Evolutionary conservation across 441 rosid species (phyloP).

Genomic region (Euphorbia schlechtendalii): DNA sequence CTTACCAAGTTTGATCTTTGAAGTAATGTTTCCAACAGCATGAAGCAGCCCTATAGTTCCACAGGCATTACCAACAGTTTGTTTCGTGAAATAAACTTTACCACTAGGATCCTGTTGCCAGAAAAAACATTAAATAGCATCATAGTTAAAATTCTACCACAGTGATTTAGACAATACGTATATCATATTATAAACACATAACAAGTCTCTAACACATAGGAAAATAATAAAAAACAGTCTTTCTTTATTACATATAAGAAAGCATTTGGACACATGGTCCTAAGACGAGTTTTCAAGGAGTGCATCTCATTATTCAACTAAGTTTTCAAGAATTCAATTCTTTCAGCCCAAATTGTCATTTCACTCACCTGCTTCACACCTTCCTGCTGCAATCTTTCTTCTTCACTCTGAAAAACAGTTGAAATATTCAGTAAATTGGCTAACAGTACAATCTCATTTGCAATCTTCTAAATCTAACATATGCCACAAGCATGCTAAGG

Average conservation of each 20-base stretch:
- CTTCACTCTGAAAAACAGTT: constrained; percentile 49
- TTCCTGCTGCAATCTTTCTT: constrained; percentile 62
- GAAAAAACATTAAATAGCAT: not conserved
- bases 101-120: constrained; percentile 45
- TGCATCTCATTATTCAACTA: not conserved
- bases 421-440: constrained; percentile 17
- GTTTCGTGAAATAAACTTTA: constrained; percentile 80
- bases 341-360: not conserved
- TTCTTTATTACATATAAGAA: too few species aligned
- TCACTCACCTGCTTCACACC: constrained; percentile 40
- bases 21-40: constrained; percentile 78
- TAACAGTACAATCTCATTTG: not conserved
- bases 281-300: too few species aligned
- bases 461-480: not conserved
- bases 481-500: not conserved
- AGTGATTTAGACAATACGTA: not conserved
- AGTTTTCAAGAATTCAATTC: not conserved
- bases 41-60: constrained; percentile 98
- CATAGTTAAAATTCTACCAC: not conserved
- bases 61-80: constrained; percentile 98
- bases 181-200: not conserved
- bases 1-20: constrained; percentile 69
- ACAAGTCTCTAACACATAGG: too few species aligned
- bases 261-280: too few species aligned
- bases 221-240: not conserved